Conservation (phyloP, 805 yeast species). For the Cyberlindnera petersonii region DNA sequence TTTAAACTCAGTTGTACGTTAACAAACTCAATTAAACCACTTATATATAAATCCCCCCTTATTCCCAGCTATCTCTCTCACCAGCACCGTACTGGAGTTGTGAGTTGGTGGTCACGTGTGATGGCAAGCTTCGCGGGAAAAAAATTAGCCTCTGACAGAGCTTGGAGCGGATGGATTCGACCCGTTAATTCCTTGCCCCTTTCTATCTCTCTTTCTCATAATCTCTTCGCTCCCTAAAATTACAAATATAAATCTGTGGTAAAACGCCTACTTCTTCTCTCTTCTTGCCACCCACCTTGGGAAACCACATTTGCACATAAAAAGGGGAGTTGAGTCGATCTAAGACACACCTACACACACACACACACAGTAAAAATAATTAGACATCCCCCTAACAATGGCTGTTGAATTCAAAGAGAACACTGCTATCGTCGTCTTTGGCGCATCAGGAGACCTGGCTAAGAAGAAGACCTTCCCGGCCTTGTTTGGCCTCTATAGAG, state of each 20-base stretch:
- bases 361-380: too few relatives aligned
- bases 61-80: not conserved
- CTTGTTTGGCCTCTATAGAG: conserved; percentile 66
- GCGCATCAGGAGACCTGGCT: conserved; percentile 94
- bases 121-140: not conserved
- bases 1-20: not conserved
- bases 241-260: too few relatives aligned
- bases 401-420: conserved; percentile 50
- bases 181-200: conserved; percentile 2
- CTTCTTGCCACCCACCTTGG: too few relatives aligned
- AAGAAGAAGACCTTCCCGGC: conserved; percentile 95
- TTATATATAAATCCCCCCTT: too few relatives aligned
- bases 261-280: too few relatives aligned
- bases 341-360: too few relatives aligned
- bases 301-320: too few relatives aligned
- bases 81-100: not conserved
- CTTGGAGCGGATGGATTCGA: conserved; percentile 8
- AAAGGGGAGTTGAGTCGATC: too few relatives aligned
- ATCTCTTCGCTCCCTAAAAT: not conserved
- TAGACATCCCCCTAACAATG: not conserved
- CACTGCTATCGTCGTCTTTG: conserved; percentile 77
- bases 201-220: not conserved
- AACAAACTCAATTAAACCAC: too few relatives aligned
- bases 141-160: too few relatives aligned
- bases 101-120: conserved; percentile 7